These are phyloP conservation scores for Beauveria scarabaeidicola DNA, from an alignment of 2,329 filamentous ascomycete species.

Conservation along the genomic window DNA sequence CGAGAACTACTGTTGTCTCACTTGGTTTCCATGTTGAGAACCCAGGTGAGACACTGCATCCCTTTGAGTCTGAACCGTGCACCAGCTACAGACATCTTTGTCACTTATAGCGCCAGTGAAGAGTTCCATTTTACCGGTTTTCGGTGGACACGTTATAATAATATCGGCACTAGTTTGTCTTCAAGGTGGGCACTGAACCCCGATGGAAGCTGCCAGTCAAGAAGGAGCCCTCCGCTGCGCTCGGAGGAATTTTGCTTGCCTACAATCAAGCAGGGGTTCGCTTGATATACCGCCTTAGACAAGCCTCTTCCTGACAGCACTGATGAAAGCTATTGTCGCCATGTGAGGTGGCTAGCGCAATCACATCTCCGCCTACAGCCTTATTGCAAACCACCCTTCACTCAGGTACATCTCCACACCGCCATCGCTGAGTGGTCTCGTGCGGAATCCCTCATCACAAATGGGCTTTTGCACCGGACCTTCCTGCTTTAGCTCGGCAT, in stretches of 20 bases:
- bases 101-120: too few species aligned
- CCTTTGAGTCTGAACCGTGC: neutral
- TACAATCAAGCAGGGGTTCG: neutral
- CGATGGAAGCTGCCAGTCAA: neutral
- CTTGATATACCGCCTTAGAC: neutral
- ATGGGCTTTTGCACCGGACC: neutral
- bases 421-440: neutral
- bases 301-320: neutral
- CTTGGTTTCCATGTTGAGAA: neutral
- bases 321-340: neutral
- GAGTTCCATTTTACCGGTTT: too few species aligned
- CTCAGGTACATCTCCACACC: neutral
- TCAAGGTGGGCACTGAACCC: neutral
- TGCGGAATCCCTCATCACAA: neutral
- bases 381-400: neutral
- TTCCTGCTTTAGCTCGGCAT: neutral
- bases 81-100: neutral
- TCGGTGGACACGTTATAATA: too few species aligned
- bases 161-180: neutral
- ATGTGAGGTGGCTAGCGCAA: neutral
- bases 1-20: neutral
- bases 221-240: neutral
- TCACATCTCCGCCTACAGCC: slow-evolving; percentile 3
- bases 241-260: neutral
- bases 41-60: neutral